Conservation (phyloP, 192 early-diverging fungal genomes). For the Backusella macrospora region DNA sequence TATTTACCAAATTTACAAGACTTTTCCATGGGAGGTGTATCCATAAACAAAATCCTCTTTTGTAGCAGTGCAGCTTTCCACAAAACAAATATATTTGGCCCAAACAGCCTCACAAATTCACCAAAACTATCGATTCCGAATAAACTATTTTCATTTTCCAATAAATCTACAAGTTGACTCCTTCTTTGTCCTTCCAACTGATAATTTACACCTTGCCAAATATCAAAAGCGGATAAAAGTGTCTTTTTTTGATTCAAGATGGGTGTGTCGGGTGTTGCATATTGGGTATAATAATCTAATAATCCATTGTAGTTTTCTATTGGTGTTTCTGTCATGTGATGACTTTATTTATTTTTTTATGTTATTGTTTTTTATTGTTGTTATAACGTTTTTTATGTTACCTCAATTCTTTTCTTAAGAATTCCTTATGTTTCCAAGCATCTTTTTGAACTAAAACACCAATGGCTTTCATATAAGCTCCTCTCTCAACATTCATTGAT, state of each 20-base stretch:
- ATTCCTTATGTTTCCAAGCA: conserved; percentile 52
- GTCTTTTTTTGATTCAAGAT: background rate
- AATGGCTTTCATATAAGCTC: conserved; percentile 55
- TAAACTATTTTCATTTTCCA: background rate
- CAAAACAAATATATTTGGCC: conserved; percentile 53
- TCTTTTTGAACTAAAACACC: conserved; percentile 53
- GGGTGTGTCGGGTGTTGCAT: conserved; percentile 4
- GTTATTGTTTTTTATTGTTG: background rate
- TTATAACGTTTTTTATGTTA: conserved; percentile 15
- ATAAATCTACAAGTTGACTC: background rate
- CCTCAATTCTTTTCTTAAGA: conserved; percentile 44
- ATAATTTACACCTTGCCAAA: conserved; percentile 6
- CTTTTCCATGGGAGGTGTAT: conserved; percentile 48
- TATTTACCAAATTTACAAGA: conserved; percentile 50
- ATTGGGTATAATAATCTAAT: conserved; percentile 9
- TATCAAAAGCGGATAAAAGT: conserved; percentile 1
- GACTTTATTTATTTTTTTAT: conserved; percentile 4
- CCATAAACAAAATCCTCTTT: conserved; percentile 55
- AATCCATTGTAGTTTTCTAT: background rate
- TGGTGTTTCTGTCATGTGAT: conserved; percentile 8
- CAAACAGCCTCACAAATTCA: conserved; percentile 46
- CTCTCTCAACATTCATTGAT: conserved; percentile 43
- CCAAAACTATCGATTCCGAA: conserved; percentile 43
- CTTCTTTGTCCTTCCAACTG: background rate
- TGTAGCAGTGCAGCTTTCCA: conserved; percentile 56